Evolutionary conservation across 129 eudicot genomes (phyloP).

Genomic region (Mikania micrantha): DNA sequence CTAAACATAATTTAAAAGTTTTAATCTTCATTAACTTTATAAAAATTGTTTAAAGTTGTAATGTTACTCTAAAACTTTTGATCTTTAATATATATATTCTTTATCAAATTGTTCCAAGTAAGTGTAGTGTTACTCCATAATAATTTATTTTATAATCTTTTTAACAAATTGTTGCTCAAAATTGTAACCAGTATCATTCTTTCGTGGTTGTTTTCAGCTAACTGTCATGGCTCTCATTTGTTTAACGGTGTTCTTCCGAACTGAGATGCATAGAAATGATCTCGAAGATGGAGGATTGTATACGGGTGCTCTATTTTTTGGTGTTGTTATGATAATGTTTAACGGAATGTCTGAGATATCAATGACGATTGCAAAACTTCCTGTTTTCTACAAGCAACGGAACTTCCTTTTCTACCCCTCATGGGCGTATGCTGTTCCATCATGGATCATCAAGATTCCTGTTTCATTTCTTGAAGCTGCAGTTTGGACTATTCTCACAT

Average conservation of each 20-base stretch:
- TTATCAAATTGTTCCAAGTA: too few relatives aligned
- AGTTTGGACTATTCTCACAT: slow-evolving; percentile 54
- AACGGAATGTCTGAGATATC: slow-evolving; percentile 68
- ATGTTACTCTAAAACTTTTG: neutral
- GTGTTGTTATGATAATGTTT: slow-evolving; percentile 37
- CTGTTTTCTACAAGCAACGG: slow-evolving; percentile 74
- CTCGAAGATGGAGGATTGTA: slow-evolving; percentile 44
- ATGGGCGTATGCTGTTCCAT: slow-evolving; percentile 72
- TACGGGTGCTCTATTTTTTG: slow-evolving; percentile 50
- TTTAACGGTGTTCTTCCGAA: slow-evolving; percentile 63
- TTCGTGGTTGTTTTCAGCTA: slow-evolving; percentile 32
- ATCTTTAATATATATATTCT: too few relatives aligned
- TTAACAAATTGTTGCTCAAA: neutral
- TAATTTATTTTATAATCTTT: neutral
- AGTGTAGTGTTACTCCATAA: too few relatives aligned
- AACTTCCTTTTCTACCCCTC: slow-evolving; percentile 70
- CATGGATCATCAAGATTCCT: slow-evolving; percentile 67
- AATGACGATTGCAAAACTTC: slow-evolving; percentile 74
- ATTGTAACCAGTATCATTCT: neutral
- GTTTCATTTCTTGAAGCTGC: slow-evolving; percentile 46
- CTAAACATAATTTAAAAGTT: neutral
- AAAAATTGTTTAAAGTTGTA: too few relatives aligned
- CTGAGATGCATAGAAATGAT: slow-evolving; percentile 42
- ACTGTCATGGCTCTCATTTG: slow-evolving; percentile 35
- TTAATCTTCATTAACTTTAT: too few relatives aligned